Evolutionary conservation across 2,329 filamentous ascomycete species (phyloP).

Genomic region (Colletotrichum cuscutae): DNA sequence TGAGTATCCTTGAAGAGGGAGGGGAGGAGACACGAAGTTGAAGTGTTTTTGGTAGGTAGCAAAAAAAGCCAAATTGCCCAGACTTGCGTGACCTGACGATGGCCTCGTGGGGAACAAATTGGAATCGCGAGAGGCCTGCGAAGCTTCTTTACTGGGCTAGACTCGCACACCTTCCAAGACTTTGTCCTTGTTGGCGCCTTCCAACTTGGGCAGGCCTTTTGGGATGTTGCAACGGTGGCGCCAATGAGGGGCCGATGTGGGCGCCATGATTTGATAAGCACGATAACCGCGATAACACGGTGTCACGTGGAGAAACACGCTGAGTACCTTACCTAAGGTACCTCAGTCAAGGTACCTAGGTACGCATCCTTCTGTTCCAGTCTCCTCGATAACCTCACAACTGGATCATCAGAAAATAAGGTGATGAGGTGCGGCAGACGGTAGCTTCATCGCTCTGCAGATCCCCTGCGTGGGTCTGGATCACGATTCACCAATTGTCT

Average conservation of each 20-base stretch:
- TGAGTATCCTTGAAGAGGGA: background rate
- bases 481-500: background rate
- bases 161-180: conserved; percentile 25
- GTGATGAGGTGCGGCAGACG: background rate
- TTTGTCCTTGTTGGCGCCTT: conserved; percentile 30
- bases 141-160: conserved; percentile 4
- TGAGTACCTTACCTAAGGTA: no score
- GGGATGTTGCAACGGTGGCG: conserved; percentile 26
- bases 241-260: conserved; percentile 17
- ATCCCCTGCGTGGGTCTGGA: background rate
- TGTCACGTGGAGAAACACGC: conserved; percentile 12
- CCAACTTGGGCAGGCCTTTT: conserved; percentile 30
- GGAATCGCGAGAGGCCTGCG: background rate
- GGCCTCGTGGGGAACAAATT: conserved; percentile 1
- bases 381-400: no score
- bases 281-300: background rate
- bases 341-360: background rate
- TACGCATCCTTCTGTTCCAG: background rate
- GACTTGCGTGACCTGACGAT: conserved; percentile 3
- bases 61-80: background rate
- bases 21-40: background rate
- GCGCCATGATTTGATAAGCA: conserved; percentile 7
- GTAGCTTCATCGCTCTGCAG: background rate
- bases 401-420: background rate
- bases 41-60: background rate